Conservation (phyloP, 2,329 filamentous ascomycete species). For the Fragosphaeria purpurea region DNA sequence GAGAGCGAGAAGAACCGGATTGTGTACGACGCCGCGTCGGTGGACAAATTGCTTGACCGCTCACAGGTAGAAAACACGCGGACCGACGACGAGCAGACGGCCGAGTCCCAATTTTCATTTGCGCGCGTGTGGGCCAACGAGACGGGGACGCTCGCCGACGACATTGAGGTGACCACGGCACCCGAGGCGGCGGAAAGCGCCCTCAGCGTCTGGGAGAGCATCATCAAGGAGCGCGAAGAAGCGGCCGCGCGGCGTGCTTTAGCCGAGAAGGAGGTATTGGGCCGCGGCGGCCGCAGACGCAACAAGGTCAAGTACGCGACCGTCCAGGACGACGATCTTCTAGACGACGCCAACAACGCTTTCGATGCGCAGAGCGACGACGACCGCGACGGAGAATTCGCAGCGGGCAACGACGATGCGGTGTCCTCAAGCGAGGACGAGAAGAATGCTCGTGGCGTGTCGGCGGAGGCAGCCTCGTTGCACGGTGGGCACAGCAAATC, state of each 20-base stretch:
- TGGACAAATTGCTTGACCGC: slow-evolving; percentile 88
- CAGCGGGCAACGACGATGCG: background rate
- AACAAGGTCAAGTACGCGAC: slow-evolving; percentile 31
- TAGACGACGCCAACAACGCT: slow-evolving; percentile 17
- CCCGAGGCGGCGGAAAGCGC: slow-evolving; percentile 30
- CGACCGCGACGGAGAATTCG: slow-evolving; percentile 13
- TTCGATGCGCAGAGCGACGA: slow-evolving; percentile 17
- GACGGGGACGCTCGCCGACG: slow-evolving; percentile 54
- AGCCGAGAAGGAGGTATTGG: slow-evolving; percentile 62
- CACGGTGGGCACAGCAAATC: background rate
- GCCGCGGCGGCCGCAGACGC: slow-evolving; percentile 71
- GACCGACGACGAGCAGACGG: slow-evolving; percentile 43
- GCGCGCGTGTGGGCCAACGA: slow-evolving; percentile 90
- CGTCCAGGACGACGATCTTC: slow-evolving; percentile 14
- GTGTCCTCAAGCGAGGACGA: slow-evolving; percentile 10
- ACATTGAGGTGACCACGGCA: slow-evolving; percentile 41
- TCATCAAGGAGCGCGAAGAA: slow-evolving; percentile 71
- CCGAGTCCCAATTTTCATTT: slow-evolving; percentile 77
- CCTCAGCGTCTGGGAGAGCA: slow-evolving; percentile 77
- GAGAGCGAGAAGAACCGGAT: slow-evolving; percentile 62
- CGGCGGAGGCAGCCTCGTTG: background rate
- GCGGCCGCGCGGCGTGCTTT: slow-evolving; percentile 65
- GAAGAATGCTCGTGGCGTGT: background rate
- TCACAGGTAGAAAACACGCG: slow-evolving; percentile 67
- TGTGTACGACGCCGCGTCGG: slow-evolving; percentile 66